Percentiles rank a stretch among this genome's conserved stretches.
Conservation (phyloP, 176 grass and related monocot genomes). For the Alloteropsis semialata region DNA sequence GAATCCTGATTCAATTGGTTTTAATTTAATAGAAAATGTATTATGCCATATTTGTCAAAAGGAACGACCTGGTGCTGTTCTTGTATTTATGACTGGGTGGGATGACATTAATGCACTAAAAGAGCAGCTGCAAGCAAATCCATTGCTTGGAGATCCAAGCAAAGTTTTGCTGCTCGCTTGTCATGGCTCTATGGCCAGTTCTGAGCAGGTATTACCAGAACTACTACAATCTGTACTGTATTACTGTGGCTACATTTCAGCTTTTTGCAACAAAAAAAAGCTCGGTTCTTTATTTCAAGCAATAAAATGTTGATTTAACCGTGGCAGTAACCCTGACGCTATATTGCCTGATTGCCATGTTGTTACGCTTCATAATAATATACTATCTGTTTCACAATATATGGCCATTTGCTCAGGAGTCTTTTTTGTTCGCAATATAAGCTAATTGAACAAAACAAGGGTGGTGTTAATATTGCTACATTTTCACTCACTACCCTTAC, state of each 20-base stretch:
- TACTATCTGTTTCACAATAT: not conserved
- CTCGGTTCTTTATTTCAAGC: constrained; percentile 5
- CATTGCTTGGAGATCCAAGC: constrained; percentile 79
- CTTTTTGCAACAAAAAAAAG: not conserved
- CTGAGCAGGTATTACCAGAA: constrained; percentile 72
- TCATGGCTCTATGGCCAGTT: constrained; percentile 92
- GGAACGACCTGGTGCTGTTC: constrained; percentile 75
- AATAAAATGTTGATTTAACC: constrained; percentile 5
- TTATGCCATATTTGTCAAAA: constrained; percentile 93
- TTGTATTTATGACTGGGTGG: constrained; percentile 99
- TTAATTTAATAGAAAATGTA: constrained; percentile 93
- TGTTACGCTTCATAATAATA: not conserved
- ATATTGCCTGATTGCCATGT: not conserved
- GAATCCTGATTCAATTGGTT: constrained; percentile 99
- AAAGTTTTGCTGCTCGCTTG: constrained; percentile 96
- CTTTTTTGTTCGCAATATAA: not conserved
- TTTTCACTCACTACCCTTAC: not conserved
- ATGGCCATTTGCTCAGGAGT: not conserved
- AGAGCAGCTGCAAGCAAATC: constrained; percentile 94
- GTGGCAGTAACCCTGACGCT: not conserved
- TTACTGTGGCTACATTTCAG: not conserved
- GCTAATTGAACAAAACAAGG: not conserved
- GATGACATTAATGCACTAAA: constrained; percentile 98
- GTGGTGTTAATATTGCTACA: not conserved
- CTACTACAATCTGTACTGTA: not conserved